These are phyloP conservation scores for Dioscorea dumetorum DNA, from an alignment of 106 monocot species.

Conservation along the genomic window DNA sequence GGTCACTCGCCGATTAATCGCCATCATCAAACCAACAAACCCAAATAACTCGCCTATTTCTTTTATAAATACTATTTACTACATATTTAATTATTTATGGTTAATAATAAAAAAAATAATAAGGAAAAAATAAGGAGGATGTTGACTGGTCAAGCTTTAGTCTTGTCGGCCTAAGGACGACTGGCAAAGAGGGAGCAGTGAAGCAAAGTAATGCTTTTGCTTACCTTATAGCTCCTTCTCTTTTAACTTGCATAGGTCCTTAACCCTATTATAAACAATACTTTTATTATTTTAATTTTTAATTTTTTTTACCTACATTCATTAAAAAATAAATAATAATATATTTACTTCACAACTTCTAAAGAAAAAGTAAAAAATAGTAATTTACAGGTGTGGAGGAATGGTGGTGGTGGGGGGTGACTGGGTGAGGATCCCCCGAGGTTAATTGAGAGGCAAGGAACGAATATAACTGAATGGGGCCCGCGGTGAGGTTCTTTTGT, in stretches of 20 bases:
- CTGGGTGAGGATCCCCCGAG: too few relatives aligned
- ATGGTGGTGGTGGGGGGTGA: too few relatives aligned
- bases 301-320: too few relatives aligned
- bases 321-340: too few relatives aligned
- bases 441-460: slow-evolving; percentile 2
- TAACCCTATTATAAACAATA: too few relatives aligned
- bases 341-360: too few relatives aligned
- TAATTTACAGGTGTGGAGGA: too few relatives aligned
- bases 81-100: neutral
- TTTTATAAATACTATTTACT: neutral
- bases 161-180: slow-evolving; percentile 5
- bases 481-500: neutral
- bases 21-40: neutral
- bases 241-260: neutral
- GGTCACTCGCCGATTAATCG: neutral
- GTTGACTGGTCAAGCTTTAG: slow-evolving; percentile 14
- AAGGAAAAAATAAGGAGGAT: neutral
- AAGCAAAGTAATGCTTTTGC: neutral
- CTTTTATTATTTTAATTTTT: too few relatives aligned
- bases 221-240: neutral
- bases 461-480: neutral
- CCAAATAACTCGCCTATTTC: neutral
- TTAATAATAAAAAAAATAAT: neutral
- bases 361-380: too few relatives aligned
- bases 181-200: neutral